These are phyloP conservation scores for Epichloe glyceriae DNA, from an alignment of 2,329 filamentous ascomycete species.

Conservation along the genomic window DNA sequence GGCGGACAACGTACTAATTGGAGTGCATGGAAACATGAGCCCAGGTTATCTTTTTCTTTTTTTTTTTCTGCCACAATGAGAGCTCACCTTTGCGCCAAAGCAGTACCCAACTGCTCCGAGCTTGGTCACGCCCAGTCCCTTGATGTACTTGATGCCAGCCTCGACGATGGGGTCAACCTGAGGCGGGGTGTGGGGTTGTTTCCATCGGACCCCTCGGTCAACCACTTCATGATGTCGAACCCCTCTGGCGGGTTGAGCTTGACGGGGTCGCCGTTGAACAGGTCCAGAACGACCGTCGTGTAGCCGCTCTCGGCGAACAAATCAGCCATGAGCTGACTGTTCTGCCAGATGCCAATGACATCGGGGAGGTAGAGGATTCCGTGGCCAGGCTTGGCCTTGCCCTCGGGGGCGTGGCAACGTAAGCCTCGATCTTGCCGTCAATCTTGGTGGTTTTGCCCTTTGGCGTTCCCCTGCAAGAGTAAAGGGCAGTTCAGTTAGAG, in stretches of 20 bases:
- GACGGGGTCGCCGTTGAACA: slow-evolving; percentile 25
- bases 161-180: slow-evolving; percentile 21
- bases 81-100: slow-evolving; percentile 45
- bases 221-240: slow-evolving; percentile 21
- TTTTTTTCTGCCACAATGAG: background rate
- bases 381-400: slow-evolving; percentile 13
- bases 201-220: slow-evolving; percentile 29
- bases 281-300: slow-evolving; percentile 23
- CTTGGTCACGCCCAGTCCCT: slow-evolving; percentile 34
- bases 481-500: background rate
- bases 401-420: slow-evolving; percentile 33
- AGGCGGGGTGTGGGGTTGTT: slow-evolving; percentile 29
- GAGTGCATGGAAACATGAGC: background rate
- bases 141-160: slow-evolving; percentile 39
- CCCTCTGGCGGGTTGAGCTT: slow-evolving; percentile 13
- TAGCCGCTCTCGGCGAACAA: slow-evolving; percentile 25
- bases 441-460: slow-evolving; percentile 34
- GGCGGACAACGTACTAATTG: slow-evolving; percentile 52
- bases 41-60: background rate
- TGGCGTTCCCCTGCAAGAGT: slow-evolving; percentile 29
- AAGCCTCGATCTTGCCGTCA: slow-evolving; percentile 28
- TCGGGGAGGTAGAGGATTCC: slow-evolving; percentile 26
- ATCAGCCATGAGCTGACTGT: slow-evolving; percentile 30
- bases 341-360: slow-evolving; percentile 25
- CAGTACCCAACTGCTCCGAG: slow-evolving; percentile 51